These are phyloP conservation scores for Gossypium mustelinum DNA, from an alignment of 345 rosid species.

Conservation along the genomic window DNA sequence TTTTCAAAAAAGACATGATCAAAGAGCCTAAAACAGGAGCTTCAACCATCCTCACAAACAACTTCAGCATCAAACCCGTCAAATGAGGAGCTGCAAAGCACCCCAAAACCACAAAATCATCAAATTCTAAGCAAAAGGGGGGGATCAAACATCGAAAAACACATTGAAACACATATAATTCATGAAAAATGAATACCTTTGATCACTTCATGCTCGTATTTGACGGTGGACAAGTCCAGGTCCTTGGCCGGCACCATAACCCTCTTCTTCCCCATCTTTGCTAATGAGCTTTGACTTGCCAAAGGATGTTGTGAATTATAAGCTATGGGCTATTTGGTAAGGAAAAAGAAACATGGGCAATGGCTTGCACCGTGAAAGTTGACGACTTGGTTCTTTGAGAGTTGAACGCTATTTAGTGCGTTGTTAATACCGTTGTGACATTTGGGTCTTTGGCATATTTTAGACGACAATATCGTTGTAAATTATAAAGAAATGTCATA, in stretches of 20 bases:
- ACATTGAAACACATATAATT: not conserved
- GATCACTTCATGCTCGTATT: constrained; percentile 44
- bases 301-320: not conserved
- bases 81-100: constrained; percentile 63
- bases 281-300: not conserved
- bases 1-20: constrained; percentile 46
- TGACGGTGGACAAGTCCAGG: constrained; percentile 48
- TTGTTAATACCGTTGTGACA: too few relatives aligned
- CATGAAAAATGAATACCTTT: constrained; percentile 37
- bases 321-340: too few relatives aligned
- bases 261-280: constrained; percentile 54
- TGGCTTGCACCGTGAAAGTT: too few relatives aligned
- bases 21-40: constrained; percentile 59
- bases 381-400: too few relatives aligned
- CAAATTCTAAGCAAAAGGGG: constrained; percentile 7
- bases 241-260: constrained; percentile 50
- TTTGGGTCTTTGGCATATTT: too few relatives aligned
- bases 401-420: too few relatives aligned
- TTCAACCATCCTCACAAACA: constrained; percentile 57
- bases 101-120: not conserved
- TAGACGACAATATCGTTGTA: too few relatives aligned
- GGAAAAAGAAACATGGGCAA: too few relatives aligned
- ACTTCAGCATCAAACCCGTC: constrained; percentile 55
- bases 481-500: too few relatives aligned
- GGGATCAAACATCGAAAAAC: not conserved